Percentiles rank a stretch among this genome's conserved stretches.
Conservation (phyloP, 805 yeast genomes). For the Yarrowia divulgata region DNA sequence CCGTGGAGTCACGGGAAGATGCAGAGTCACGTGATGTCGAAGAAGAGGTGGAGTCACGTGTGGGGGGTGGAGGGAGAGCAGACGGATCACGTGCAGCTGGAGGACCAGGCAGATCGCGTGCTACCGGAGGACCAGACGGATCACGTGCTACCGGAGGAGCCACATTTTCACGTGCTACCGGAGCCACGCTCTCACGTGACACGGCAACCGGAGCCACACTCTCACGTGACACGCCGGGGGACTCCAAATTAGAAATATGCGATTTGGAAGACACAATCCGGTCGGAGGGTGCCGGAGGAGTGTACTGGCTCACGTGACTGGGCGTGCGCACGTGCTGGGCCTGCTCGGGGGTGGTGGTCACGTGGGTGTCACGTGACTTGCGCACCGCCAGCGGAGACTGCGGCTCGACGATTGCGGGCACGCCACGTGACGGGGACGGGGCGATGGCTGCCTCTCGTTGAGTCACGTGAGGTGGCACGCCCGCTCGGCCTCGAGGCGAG, state of each 20-base stretch:
- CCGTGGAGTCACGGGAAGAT: neutral
- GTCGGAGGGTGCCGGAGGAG: neutral
- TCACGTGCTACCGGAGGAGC: neutral
- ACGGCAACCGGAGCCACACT: neutral
- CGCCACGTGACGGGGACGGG: neutral
- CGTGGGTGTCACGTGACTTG: neutral
- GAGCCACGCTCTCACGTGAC: neutral
- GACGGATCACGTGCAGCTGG: neutral
- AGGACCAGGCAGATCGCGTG: neutral
- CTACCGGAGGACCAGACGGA: neutral
- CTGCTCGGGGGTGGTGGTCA: neutral
- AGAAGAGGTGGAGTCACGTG: neutral
- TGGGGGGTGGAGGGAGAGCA: neutral
- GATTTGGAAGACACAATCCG: neutral
- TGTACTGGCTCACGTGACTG: neutral
- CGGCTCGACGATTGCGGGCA: constrained; percentile 10
- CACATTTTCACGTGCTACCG: neutral
- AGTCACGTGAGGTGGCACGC: neutral
- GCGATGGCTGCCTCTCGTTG: constrained; percentile 10
- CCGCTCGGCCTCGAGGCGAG: constrained; percentile 1
- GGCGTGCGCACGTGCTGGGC: neutral
- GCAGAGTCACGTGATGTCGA: neutral
- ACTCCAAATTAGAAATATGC: no score
- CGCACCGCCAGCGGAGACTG: neutral
- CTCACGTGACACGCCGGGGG: neutral